A percentile compares a stretch with the other conserved stretches of the same genome.
Conservation (phyloP, 164 flowering plant species). For the Magnolia officinalis region DNA sequence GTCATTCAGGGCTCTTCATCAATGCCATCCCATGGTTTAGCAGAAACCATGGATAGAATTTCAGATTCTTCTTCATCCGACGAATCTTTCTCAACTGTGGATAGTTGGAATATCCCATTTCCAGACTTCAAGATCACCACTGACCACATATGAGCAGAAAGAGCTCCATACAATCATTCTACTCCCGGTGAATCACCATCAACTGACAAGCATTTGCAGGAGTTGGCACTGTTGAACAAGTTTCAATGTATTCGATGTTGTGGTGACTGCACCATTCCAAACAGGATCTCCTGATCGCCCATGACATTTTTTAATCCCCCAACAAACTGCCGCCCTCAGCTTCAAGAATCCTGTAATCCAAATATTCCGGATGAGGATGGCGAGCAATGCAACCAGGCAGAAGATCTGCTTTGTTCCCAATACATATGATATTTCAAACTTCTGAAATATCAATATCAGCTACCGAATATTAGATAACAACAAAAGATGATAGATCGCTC, state of each 20-base stretch:
- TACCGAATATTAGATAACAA: constrained; percentile 66
- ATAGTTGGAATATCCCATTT: neutral
- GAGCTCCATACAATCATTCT: constrained; percentile 72
- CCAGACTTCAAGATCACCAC: constrained; percentile 89
- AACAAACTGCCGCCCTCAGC: constrained; percentile 66
- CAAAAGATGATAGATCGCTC: constrained; percentile 59
- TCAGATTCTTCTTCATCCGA: constrained; percentile 81
- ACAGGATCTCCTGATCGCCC: constrained; percentile 54
- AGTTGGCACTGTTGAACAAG: constrained; percentile 87
- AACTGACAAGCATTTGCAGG: constrained; percentile 84
- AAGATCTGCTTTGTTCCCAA: constrained; percentile 94
- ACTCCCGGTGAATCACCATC: constrained; percentile 94
- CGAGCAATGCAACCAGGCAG: constrained; percentile 81
- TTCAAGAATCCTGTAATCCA: constrained; percentile 67
- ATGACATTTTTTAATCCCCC: constrained; percentile 51
- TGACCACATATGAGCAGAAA: constrained; percentile 92
- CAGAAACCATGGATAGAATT: constrained; percentile 69
- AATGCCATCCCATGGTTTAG: constrained; percentile 70
- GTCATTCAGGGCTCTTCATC: constrained; percentile 56
- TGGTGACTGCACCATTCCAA: constrained; percentile 77
- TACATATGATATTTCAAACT: constrained; percentile 70
- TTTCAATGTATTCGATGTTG: constrained; percentile 80
- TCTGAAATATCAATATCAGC: constrained; percentile 46
- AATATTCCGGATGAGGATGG: constrained; percentile 35
- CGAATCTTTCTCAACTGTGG: constrained; percentile 64